Percentiles rank a stretch among this genome's conserved stretches.
Conservation (phyloP, 2,329 filamentous ascomycete species). For the Penicillium sclerotigenum region DNA sequence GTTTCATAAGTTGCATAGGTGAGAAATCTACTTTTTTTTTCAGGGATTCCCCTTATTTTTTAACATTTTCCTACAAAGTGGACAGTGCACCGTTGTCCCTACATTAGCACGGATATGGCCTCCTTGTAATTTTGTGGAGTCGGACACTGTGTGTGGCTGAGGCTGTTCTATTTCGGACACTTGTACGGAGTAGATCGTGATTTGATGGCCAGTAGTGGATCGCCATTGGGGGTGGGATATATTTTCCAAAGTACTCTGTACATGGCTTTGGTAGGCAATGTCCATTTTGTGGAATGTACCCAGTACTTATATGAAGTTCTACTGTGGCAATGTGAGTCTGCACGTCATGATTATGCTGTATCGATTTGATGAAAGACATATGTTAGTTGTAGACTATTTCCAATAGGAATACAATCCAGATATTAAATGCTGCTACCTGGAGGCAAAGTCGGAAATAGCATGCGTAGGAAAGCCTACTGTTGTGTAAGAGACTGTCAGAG, state of each 20-base stretch:
- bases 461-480: background rate
- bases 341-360: constrained; percentile 15
- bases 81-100: constrained; percentile 1
- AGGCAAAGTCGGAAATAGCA: background rate
- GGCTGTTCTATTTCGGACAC: constrained; percentile 8
- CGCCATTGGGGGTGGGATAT: background rate
- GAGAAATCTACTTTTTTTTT: background rate
- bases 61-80: background rate
- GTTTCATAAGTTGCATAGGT: background rate
- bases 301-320: background rate
- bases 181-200: background rate
- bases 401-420: background rate
- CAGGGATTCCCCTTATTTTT: background rate
- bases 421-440: background rate
- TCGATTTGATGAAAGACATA: background rate
- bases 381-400: background rate
- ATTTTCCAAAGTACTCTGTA: constrained; percentile 4
- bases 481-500: no score
- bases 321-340: constrained; percentile 11
- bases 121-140: constrained; percentile 1
- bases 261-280: background rate
- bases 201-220: background rate
- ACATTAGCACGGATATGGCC: background rate
- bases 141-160: constrained; percentile 2
- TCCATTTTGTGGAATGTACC: background rate